Percentiles rank a stretch among this genome's conserved stretches.
Conservation (phyloP, 805 yeast species). For the Lipomyces sp. region DNA sequence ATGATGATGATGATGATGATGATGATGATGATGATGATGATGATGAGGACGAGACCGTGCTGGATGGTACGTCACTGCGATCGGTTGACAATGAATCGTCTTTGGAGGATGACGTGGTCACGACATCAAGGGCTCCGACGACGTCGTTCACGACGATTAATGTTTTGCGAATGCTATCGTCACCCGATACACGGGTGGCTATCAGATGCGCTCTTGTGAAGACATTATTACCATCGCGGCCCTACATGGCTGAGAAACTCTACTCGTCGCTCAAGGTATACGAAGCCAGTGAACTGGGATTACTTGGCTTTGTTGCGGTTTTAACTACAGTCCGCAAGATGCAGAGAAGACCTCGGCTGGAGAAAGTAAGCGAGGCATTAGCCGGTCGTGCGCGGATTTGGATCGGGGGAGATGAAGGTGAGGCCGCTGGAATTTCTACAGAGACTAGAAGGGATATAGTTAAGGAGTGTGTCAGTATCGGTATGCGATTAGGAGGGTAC, state of each 20-base stretch:
- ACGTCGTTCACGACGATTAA: slow-evolving; percentile 12
- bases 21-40: too few relatives aligned
- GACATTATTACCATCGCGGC: slow-evolving; percentile 32
- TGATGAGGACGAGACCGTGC: slow-evolving; percentile 16
- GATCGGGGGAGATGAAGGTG: slow-evolving; percentile 47
- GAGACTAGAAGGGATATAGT: slow-evolving; percentile 43
- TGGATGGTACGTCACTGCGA: slow-evolving; percentile 9
- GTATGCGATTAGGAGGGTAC: slow-evolving; percentile 44
- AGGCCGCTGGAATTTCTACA: slow-evolving; percentile 40
- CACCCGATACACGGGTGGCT: slow-evolving; percentile 41
- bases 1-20: slow-evolving; percentile 7
- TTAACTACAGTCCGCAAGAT: slow-evolving; percentile 37
- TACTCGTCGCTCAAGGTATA: slow-evolving; percentile 25
- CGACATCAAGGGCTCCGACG: background rate
- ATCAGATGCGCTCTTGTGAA: slow-evolving; percentile 41
- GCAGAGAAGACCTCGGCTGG: slow-evolving; percentile 28
- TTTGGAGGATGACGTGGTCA: slow-evolving; percentile 10
- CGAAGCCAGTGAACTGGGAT: slow-evolving; percentile 39
- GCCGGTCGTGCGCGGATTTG: slow-evolving; percentile 41
- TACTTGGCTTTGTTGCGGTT: slow-evolving; percentile 45
- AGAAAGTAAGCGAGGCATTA: slow-evolving; percentile 29
- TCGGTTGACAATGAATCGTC: slow-evolving; percentile 17
- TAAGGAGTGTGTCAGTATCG: slow-evolving; percentile 43
- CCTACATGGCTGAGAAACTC: slow-evolving; percentile 34
- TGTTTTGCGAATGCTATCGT: slow-evolving; percentile 27